Evolutionary conservation across 2,329 filamentous ascomycete species (phyloP).

Genomic region (Talaromyces sp.): DNA sequence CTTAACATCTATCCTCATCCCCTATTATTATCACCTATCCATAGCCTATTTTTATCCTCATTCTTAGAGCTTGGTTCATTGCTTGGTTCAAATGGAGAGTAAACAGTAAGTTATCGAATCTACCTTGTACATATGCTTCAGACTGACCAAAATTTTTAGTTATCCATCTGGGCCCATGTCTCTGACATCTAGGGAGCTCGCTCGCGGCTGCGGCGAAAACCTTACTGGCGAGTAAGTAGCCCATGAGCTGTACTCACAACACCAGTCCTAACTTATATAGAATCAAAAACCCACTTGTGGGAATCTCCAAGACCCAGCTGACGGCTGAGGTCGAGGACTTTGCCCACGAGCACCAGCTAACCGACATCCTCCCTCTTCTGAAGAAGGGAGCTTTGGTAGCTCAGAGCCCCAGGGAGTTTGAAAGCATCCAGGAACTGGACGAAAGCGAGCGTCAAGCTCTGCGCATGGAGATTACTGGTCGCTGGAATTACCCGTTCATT

Average conservation of each 20-base stretch:
- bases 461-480: conserved; percentile 41
- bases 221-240: conserved; percentile 27
- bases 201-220: conserved; percentile 15
- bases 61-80: not conserved
- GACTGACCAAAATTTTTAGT: not conserved
- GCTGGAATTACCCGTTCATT: conserved; percentile 46
- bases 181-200: not conserved
- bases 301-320: conserved; percentile 24
- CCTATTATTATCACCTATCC: not conserved
- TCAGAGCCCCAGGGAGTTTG: conserved; percentile 43
- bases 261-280: not conserved
- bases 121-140: not conserved
- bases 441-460: conserved; percentile 39
- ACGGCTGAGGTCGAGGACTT: conserved; percentile 26
- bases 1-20: not conserved
- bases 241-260: not conserved
- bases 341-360: conserved; percentile 55
- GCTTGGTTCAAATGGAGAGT: not conserved
- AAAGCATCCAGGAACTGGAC: conserved; percentile 39
- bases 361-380: conserved; percentile 45
- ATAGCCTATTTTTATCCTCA: not conserved
- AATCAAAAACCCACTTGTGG: conserved; percentile 25
- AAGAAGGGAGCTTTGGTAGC: conserved; percentile 45
- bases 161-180: not conserved
- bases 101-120: not conserved